Base-by-base conservation (phyloP, 1,139 yeast species). In the Candida albicans region DNA sequence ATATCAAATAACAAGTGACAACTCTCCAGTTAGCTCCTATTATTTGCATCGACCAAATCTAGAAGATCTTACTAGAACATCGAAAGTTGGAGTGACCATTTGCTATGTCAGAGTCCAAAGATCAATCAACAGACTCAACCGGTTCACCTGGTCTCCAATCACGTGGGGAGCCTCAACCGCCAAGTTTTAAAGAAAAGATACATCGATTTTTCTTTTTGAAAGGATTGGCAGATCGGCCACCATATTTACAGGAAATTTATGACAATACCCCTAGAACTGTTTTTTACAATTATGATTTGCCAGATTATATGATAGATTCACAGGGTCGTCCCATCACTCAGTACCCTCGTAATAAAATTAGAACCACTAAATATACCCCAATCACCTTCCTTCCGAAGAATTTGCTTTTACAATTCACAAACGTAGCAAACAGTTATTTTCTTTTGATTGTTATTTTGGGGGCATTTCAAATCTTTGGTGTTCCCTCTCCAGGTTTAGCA, bases 321-420 rank as follows among this genome's bases (percentile, higher is more conserved):
- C 74, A 81, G 5, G 89, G 89, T 12, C 64, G 72, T 44, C 95
- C 95, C 0, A 55, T 69, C 5, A 57, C 66, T 9, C 52, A 58
- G 11, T 93, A 84, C 61, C 83, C 95, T 2, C 77, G 96, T 61
- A 93, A 93, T 69, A 93, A 93, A 65, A 89, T 93, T 56, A 84
- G 97, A 69, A 91, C 99, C 1, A 90, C 99, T 4, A 91, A 90
- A 65, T 93, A 93, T 64, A 91, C 98, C 8, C 96, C 97, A 5
- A 60, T 93, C 40, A 72, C 95, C 5, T 93, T 93, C 57, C 59
- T 93, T 37, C 98, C 98, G 11, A 90, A 89, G 65, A 91, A 93
- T 63, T 64, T 93, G 38, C 62, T 72, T 45, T 76, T 75, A 52
- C 98, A 93, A 67, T 91, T 93, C 64, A 82, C 81, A 49, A 93